Evolutionary conservation across 2,329 filamentous ascomycete species (phyloP), one percentile per base, ranked within the genome.

Genomic region (Alternaria panax): DNA sequence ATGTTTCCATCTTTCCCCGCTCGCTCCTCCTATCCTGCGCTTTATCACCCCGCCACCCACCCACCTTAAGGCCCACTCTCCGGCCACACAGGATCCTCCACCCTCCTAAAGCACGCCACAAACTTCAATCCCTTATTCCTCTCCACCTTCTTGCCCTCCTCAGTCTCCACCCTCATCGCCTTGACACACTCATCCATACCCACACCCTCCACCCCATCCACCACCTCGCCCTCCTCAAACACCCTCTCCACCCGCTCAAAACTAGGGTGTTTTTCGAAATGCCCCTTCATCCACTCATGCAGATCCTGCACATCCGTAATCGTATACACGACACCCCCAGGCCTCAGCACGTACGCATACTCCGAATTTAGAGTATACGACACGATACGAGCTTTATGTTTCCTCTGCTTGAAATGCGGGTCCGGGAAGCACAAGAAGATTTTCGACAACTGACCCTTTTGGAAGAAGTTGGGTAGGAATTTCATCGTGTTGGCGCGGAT

Each of bases 371-470:
- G 82, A 14, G 92, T 93, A 42, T 90, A 86, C 22, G 92, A 95
- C 3, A 99, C 92, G 70, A 99, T 99, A 38, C 95, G 86, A 38
- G 93, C 93, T 80, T 99, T 99, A 83, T 98, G 95, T 80, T 99
- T 99, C 64, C 94, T 87, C 12, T 92, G 88, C 80, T 99, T 99
- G 84, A 99, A 99, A 80, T 99, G 95, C 59, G 95, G 95, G 74
- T 99, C 95, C 0, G 95, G 95, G 76, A 99, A 99, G 82, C 95
- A 99, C 71, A 99, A 91, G 79, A 99, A 99, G 75, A 98, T 92
- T 75, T 96, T 96, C 64, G 85, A 87, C 14, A 99, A 87, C 76
- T 97, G 93, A 14, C 81, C 84, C 72, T 89, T 91, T 54, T 80
- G 82, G 83, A 99, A 98, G 84, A 97, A 97, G 76, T 99, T 98